These are phyloP conservation scores for Aspergillus felis DNA, from an alignment of 2,329 filamentous ascomycete genomes.

Conservation along the genomic window DNA sequence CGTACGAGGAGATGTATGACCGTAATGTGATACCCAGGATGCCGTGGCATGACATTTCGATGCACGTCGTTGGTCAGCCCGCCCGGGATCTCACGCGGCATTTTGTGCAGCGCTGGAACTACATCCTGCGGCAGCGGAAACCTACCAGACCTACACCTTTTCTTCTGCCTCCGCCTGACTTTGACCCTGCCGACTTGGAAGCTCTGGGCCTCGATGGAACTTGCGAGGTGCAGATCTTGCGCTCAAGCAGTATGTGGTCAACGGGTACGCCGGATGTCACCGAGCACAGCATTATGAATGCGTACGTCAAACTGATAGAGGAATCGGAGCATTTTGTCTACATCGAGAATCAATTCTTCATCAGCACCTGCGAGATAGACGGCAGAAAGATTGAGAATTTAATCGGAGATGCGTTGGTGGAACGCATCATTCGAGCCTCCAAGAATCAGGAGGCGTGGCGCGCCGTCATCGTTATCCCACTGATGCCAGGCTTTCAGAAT, in stretches of 20 bases:
- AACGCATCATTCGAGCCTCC: constrained; percentile 81
- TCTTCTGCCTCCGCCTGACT: constrained; percentile 87
- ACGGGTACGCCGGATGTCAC: constrained; percentile 77
- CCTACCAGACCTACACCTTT: constrained; percentile 92
- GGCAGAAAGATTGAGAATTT: constrained; percentile 84
- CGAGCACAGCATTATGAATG: constrained; percentile 93
- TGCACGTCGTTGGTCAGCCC: constrained; percentile 96
- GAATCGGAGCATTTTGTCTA: constrained; percentile 97
- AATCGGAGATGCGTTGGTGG: constrained; percentile 90
- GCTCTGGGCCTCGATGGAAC: constrained; percentile 85
- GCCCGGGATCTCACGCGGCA: constrained; percentile 90
- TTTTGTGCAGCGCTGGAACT: constrained; percentile 98
- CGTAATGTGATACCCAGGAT: constrained; percentile 82
- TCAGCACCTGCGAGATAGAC: constrained; percentile 86
- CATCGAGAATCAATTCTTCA: constrained; percentile 98
- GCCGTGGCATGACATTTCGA: constrained; percentile 98
- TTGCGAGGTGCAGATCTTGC: constrained; percentile 92
- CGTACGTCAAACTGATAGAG: constrained; percentile 91
- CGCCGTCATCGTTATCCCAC: constrained; percentile 81
- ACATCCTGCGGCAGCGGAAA: constrained; percentile 86
- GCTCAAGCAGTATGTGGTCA: constrained; percentile 88
- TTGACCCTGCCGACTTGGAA: constrained; percentile 79
- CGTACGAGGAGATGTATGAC: constrained; percentile 99
- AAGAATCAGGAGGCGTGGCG: constrained; percentile 86
- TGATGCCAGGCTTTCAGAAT: constrained; percentile 98